A percentile compares a stretch with the other conserved stretches of the same genome.
These are phyloP conservation scores for Aspergillus nidulans DNA, from an alignment of 495 filamentous ascomycete genomes.

Conservation along the genomic window DNA sequence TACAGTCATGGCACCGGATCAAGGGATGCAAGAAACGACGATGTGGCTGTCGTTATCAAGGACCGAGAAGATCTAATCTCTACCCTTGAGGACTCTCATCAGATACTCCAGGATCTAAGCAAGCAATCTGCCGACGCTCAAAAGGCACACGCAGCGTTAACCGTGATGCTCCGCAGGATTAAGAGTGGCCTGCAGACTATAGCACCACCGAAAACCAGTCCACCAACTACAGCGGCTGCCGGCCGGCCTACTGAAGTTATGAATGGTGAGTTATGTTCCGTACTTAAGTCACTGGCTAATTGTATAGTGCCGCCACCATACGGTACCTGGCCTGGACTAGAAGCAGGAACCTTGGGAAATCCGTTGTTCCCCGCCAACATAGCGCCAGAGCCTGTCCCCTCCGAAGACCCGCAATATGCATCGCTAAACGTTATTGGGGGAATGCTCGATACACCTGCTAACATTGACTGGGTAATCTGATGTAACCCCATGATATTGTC, in stretches of 20 bases:
- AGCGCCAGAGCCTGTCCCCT: neutral
- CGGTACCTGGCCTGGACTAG: constrained; percentile 9
- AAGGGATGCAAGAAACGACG: neutral
- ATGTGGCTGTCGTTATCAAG: constrained; percentile 30
- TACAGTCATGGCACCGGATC: constrained; percentile 15
- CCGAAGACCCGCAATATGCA: constrained; percentile 21
- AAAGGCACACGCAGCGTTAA: constrained; percentile 67
- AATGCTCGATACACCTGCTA: constrained; percentile 46
- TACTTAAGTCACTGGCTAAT: neutral
- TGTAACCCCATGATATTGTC: constrained; percentile 13
- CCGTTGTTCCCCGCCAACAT: neutral
- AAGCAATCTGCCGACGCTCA: constrained; percentile 73
- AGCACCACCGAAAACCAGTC: constrained; percentile 24
- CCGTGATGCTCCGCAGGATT: constrained; percentile 72
- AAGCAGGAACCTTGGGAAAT: neutral
- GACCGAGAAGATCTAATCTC: constrained; percentile 63
- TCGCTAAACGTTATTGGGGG: constrained; percentile 50
- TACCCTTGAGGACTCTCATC: constrained; percentile 61
- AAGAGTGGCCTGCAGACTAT: constrained; percentile 26
- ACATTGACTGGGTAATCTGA: constrained; percentile 79
- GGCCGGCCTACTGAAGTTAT: neutral
- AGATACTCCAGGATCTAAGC: constrained; percentile 65
- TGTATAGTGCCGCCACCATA: constrained; percentile 12
- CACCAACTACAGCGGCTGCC: neutral
- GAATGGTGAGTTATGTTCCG: neutral